Evolutionary conservation across 1,284 basidiomycete genomes (phyloP).

Genomic region (Mycosarcoma mackinlayi): DNA sequence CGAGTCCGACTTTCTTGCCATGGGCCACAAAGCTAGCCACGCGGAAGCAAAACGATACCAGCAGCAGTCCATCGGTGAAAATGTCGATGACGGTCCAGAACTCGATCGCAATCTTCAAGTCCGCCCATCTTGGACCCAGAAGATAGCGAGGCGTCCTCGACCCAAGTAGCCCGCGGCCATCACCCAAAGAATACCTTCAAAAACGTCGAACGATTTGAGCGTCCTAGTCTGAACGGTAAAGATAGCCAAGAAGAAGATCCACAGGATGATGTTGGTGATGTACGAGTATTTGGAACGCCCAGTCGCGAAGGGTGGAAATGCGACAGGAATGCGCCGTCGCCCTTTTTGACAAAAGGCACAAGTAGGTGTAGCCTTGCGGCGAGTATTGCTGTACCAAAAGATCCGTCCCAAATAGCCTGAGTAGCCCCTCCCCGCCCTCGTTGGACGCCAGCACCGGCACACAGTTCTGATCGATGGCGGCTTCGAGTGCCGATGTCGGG

Average conservation of each 20-base stretch:
- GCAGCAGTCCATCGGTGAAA: slow-evolving; percentile 49
- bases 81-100: slow-evolving; percentile 61
- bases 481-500: slow-evolving; percentile 55
- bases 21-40: slow-evolving; percentile 49
- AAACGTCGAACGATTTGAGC: slow-evolving; percentile 45
- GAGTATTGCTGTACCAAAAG: slow-evolving; percentile 48
- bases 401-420: slow-evolving; percentile 56
- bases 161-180: slow-evolving; percentile 57
- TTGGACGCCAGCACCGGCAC: slow-evolving; percentile 46
- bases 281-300: slow-evolving; percentile 54
- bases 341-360: slow-evolving; percentile 45
- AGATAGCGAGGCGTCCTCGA: slow-evolving; percentile 55
- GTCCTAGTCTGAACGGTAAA: slow-evolving; percentile 56
- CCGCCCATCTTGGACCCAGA: slow-evolving; percentile 61
- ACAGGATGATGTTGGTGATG: slow-evolving; percentile 52
- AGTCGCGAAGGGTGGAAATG: slow-evolving; percentile 56
- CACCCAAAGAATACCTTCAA: slow-evolving; percentile 53
- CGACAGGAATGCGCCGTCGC: slow-evolving; percentile 46
- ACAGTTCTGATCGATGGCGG: slow-evolving; percentile 58
- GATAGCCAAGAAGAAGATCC: slow-evolving; percentile 56
- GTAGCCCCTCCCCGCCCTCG: slow-evolving; percentile 45
- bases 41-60: slow-evolving; percentile 51
- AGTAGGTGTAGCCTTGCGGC: slow-evolving; percentile 46
- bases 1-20: slow-evolving; percentile 23
- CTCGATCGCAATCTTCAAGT: slow-evolving; percentile 49